phyloP scores from a whole-genome alignment of 2,329 filamentous ascomycete species.

The Hymenoscyphus fraxineus region DNA sequence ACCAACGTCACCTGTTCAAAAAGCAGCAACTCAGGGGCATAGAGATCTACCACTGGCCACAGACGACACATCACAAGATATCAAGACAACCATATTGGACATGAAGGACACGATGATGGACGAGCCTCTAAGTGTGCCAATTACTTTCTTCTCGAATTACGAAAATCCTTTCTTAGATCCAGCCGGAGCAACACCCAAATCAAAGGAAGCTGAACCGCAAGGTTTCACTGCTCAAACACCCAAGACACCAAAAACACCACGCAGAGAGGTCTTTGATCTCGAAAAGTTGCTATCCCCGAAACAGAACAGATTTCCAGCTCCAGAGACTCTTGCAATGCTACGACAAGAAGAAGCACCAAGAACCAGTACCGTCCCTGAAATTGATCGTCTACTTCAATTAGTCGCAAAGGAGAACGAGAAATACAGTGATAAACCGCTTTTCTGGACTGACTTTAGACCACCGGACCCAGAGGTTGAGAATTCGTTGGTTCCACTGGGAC shows the following conservation, averaged over 20 bases:
- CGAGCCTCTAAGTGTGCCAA: not conserved
- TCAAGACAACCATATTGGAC: too few species aligned
- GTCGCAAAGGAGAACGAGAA: slow-evolving; percentile 12
- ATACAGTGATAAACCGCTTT: slow-evolving; percentile 12
- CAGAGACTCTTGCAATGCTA: slow-evolving; percentile 10
- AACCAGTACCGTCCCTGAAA: slow-evolving; percentile 16
- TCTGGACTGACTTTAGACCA: slow-evolving; percentile 16
- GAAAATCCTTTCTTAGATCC: not conserved
- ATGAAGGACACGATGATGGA: too few species aligned
- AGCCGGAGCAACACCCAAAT: not conserved
- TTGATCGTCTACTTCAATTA: slow-evolving; percentile 12
- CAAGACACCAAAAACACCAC: slow-evolving; percentile 5
- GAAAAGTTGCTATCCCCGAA: slow-evolving; percentile 9
- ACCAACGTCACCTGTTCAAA: not conserved
- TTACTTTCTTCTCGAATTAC: not conserved
- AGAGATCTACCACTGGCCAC: too few species aligned
- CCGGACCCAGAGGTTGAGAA: slow-evolving; percentile 8
- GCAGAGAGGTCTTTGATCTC: slow-evolving; percentile 1
- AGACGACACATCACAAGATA: too few species aligned
- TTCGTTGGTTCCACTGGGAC: not conserved
- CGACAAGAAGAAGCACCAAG: slow-evolving; percentile 9
- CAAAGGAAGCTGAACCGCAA: not conserved
- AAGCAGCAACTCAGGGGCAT: not conserved
- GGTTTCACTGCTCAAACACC: not conserved
- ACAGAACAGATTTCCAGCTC: not conserved